A percentile compares a stretch with the other conserved stretches of the same genome.
These are phyloP conservation scores for Macrophomina tecta DNA, from an alignment of 2,329 filamentous ascomycete species.

Conservation along the genomic window DNA sequence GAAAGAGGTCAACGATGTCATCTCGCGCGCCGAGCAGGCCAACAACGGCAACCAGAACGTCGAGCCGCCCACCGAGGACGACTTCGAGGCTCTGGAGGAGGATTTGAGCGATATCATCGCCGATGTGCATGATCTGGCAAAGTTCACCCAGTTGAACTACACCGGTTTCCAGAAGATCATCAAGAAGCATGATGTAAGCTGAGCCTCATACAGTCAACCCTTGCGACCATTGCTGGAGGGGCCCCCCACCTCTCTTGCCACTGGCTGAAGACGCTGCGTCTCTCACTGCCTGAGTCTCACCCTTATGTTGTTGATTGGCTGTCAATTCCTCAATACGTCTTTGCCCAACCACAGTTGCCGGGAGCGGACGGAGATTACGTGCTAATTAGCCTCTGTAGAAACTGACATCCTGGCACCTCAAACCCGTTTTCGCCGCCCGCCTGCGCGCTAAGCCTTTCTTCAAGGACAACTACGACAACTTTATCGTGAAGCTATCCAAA, in stretches of 20 bases:
- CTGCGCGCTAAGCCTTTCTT: slow-evolving; percentile 98
- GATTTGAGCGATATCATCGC: slow-evolving; percentile 97
- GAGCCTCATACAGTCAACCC: slow-evolving; percentile 31
- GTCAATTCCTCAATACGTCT: not conserved
- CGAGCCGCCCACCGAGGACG: slow-evolving; percentile 75
- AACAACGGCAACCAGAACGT: slow-evolving; percentile 38
- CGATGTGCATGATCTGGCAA: slow-evolving; percentile 96
- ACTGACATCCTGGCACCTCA: slow-evolving; percentile 90
- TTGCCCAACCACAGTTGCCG: not conserved
- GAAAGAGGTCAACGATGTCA: slow-evolving; percentile 86
- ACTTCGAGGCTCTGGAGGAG: slow-evolving; percentile 92
- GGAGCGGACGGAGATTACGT: not conserved
- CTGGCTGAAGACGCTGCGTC: slow-evolving; percentile 1
- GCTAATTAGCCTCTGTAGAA: slow-evolving; percentile 63
- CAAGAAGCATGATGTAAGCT: slow-evolving; percentile 93
- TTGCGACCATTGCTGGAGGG: not conserved
- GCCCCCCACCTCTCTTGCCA: not conserved
- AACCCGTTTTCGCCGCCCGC: slow-evolving; percentile 92
- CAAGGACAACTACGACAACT: slow-evolving; percentile 97
- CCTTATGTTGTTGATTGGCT: slow-evolving; percentile 2
- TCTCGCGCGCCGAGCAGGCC: slow-evolving; percentile 65
- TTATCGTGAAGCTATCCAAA: slow-evolving; percentile 91
- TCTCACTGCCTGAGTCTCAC: not conserved
- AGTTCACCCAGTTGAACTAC: slow-evolving; percentile 98
- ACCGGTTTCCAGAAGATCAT: slow-evolving; percentile 99